A percentile compares a stretch with the other conserved stretches of the same genome.
These are phyloP conservation scores for Saturnispora kantuleensis DNA, from an alignment of 805 yeast species.

Conservation along the genomic window DNA sequence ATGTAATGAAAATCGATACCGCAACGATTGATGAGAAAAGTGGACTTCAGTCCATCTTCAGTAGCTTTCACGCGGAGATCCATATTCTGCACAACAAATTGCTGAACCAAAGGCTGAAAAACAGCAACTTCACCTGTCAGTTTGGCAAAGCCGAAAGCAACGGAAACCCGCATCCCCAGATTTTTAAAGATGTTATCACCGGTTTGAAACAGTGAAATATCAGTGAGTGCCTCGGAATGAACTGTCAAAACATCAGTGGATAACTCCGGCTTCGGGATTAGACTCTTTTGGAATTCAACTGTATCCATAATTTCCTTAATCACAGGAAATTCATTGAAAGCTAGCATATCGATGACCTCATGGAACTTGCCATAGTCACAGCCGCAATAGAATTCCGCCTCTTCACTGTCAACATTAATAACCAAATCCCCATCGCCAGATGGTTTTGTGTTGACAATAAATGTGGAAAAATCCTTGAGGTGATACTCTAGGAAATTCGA, in stretches of 20 bases:
- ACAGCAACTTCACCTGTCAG: slow-evolving; percentile 2
- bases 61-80: background rate
- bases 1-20: background rate
- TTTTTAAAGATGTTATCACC: slow-evolving; percentile 1
- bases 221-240: background rate
- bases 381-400: slow-evolving; percentile 12
- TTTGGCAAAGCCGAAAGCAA: background rate
- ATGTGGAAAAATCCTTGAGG: slow-evolving; percentile 10
- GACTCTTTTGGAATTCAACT: background rate
- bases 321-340: slow-evolving; percentile 18
- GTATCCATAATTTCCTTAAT: slow-evolving; percentile 15
- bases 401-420: slow-evolving; percentile 13
- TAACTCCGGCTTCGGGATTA: background rate
- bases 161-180: background rate
- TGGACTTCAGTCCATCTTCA: slow-evolving; percentile 1
- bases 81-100: background rate
- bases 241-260: background rate
- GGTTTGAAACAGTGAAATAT: background rate
- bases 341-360: slow-evolving; percentile 15
- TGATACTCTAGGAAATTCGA: slow-evolving; percentile 12
- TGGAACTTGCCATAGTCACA: slow-evolving; percentile 18
- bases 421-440: slow-evolving; percentile 17
- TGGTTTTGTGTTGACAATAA: slow-evolving; percentile 18
- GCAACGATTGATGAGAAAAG: background rate
- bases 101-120: slow-evolving; percentile 1